A percentile compares a stretch with the other conserved stretches of the same genome.
phyloP scores from a whole-genome alignment of 495 filamentous ascomycete genomes.

The Podospora comata region DNA sequence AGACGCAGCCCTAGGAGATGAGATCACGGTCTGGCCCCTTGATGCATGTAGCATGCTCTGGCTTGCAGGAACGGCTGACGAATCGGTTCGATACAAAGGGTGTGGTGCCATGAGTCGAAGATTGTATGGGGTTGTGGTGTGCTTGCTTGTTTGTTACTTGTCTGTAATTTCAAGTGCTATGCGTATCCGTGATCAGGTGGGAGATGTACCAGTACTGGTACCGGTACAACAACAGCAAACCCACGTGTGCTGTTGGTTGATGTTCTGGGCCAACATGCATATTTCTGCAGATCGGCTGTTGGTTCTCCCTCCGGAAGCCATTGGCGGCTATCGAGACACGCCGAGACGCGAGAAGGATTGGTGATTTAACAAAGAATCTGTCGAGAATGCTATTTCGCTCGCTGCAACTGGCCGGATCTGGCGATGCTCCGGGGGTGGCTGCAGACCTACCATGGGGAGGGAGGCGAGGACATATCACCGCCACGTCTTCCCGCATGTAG shows the following conservation, averaged over 20 bases:
- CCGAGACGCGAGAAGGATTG: not conserved
- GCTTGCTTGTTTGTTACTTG: not conserved
- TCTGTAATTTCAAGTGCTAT: not conserved
- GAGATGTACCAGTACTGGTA: not conserved
- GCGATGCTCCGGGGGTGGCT: not conserved
- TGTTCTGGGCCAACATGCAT: not conserved
- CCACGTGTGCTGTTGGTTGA: not conserved
- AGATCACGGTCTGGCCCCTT: not conserved
- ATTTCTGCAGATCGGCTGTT: constrained; percentile 13
- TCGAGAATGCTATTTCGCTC: not conserved
- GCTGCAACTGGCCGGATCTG: not conserved
- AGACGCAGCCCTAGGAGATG: not conserved
- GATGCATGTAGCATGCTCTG: not conserved
- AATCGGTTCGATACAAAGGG: not conserved
- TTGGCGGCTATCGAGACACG: constrained; percentile 19
- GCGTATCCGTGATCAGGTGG: not conserved
- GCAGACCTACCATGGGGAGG: not conserved
- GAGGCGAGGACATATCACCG: not conserved
- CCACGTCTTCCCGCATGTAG: not conserved
- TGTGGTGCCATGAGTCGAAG: not conserved
- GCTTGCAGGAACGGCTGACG: not conserved
- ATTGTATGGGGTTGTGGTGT: not conserved
- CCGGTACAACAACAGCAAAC: not conserved
- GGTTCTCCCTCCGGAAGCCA: constrained; percentile 6
- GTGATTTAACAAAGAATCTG: not conserved